Base-by-base conservation (phyloP, 768 basidiomycete species). In the Solioccasus polychromus region DNA sequence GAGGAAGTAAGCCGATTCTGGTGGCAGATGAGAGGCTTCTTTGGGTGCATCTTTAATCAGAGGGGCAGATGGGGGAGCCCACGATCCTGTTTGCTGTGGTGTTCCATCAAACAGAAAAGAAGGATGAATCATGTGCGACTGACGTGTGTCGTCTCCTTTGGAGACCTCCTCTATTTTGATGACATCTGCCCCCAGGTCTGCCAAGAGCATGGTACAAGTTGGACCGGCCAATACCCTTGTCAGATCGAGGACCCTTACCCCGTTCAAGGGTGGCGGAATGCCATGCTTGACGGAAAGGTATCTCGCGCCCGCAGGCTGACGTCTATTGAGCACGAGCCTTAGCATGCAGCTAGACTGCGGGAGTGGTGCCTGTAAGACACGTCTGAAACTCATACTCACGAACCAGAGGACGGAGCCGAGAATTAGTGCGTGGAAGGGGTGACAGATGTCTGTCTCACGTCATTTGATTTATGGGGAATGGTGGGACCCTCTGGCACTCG, bases 1-100 rank as follows among this genome's bases (percentile, higher is more conserved):
- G 6, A 97, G 77, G 63, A 95, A 97, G 62, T 97, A 97, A 0
- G 94, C 91, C 4, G 91, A 89, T 63, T 97, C 94, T 9, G 92
- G 80, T 8, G 91, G 92, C 0, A 91, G 73, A 59, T 88, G 80
- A 8, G 75, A 61, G 0, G 85, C 66, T 45, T 75, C 73, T 34
- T 67, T 56, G 4, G 88, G 78, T 7, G 74, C 74, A 17, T 72
- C 73, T 26, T 72, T 49, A 11, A 73, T 53, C 10, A 70, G 58
- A 24, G 80, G 77, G 15, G 82, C 80, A 14, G 76, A 76, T 10
- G 83, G 85, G 17, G 83, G 83, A 50, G 64, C 67, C 83, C 85
- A 86, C 34, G 80, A 72, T 51, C 85, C 83, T 86, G 18, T 39
- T 19, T 44, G 22, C 45, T 42, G 48, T 48, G 35, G 52, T 43